Percentiles rank a stretch among this genome's conserved stretches.
phyloP scores from a whole-genome alignment of 345 rosid genomes.

The Jatropha curcas region DNA sequence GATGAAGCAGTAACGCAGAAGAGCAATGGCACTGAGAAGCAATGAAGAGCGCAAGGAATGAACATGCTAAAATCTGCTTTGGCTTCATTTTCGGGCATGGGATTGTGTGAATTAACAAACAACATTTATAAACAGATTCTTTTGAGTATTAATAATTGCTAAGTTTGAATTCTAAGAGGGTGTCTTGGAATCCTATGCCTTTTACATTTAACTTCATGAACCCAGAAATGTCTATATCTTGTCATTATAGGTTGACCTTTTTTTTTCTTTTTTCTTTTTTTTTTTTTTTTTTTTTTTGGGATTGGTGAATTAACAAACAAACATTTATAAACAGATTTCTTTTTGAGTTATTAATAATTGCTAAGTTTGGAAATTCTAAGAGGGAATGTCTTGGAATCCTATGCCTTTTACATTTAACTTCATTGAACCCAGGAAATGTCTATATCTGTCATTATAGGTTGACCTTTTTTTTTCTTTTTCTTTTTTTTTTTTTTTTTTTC shows the following conservation, averaged over 20 bases:
- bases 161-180: constrained; percentile 25
- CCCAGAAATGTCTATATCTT: neutral
- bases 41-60: constrained; percentile 13
- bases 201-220: constrained; percentile 2
- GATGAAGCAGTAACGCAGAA: neutral
- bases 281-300: no score
- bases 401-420: constrained; percentile 16
- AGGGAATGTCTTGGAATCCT: constrained; percentile 42
- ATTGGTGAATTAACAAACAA: neutral
- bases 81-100: constrained; percentile 20
- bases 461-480: constrained; percentile 9
- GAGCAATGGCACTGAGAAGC: constrained; percentile 21
- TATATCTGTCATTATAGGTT: constrained; percentile 22
- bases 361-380: constrained; percentile 25
- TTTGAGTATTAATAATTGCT: constrained; percentile 21
- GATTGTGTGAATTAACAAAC: neutral
- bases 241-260: constrained; percentile 29
- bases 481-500: no score
- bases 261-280: neutral
- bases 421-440: neutral
- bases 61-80: constrained; percentile 6
- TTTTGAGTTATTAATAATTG: constrained; percentile 20
- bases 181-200: constrained; percentile 41
- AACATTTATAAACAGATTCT: constrained; percentile 15
- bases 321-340: constrained; percentile 16